Evolutionary conservation across 2,329 filamentous ascomycete species (phyloP).

Genomic region (Talaromyces islandicus): DNA sequence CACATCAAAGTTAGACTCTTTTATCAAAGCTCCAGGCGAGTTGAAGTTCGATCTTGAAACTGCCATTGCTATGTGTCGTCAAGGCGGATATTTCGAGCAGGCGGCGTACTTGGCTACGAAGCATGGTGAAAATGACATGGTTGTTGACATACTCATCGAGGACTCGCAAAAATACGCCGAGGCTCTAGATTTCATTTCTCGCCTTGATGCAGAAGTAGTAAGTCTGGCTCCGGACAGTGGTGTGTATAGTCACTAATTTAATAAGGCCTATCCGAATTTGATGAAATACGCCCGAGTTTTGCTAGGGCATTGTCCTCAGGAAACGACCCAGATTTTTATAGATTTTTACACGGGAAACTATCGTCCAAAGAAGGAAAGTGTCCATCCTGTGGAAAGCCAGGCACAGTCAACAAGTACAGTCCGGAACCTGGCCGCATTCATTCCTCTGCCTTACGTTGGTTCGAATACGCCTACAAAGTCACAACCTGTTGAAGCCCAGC

Average conservation of each 20-base stretch:
- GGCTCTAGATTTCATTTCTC: constrained; percentile 86
- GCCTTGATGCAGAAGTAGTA: constrained; percentile 71
- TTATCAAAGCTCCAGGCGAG: constrained; percentile 85
- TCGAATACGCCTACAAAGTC: constrained; percentile 44
- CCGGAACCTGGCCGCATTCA: constrained; percentile 75
- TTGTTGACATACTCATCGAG: constrained; percentile 93
- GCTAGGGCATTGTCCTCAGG: constrained; percentile 75
- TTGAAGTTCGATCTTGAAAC: constrained; percentile 96
- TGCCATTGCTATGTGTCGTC: constrained; percentile 93
- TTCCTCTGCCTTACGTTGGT: constrained; percentile 82
- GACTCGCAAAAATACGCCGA: constrained; percentile 87
- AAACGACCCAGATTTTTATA: constrained; percentile 82
- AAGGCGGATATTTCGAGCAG: constrained; percentile 95
- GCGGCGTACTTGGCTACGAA: constrained; percentile 92
- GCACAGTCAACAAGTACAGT: constrained; percentile 63
- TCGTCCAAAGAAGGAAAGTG: constrained; percentile 60
- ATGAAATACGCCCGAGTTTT: constrained; percentile 94
- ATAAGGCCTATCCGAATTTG: constrained; percentile 73
- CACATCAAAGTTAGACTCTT: constrained; percentile 89
- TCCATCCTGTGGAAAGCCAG: constrained; percentile 43
- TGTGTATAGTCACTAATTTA: background rate
- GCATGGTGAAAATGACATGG: constrained; percentile 86
- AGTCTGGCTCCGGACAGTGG: constrained; percentile 25
- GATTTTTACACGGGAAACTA: constrained; percentile 91
- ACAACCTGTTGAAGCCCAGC: constrained; percentile 21